Evolutionary conservation across 768 basidiomycete species (phyloP).

Genomic region (Pisolithus marmoratus): DNA sequence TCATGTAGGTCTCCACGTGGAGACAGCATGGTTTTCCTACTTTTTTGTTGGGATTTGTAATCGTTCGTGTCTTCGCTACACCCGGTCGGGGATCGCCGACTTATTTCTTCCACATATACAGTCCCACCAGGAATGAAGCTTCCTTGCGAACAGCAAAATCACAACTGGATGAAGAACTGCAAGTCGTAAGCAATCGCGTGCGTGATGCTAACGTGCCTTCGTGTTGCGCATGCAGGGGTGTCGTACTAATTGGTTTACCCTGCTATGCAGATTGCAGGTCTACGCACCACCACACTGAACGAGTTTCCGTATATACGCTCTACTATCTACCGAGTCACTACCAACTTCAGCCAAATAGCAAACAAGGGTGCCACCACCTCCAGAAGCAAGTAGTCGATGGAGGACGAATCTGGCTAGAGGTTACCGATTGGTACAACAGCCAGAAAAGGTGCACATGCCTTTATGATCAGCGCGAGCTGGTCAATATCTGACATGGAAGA

Average conservation of each 20-base stretch:
- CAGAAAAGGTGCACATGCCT: too few relatives aligned
- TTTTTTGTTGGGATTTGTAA: too few relatives aligned
- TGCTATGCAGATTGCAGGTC: conserved; percentile 64
- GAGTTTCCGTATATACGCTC: conserved; percentile 82
- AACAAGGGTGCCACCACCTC: conserved; percentile 62
- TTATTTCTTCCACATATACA: conserved; percentile 89
- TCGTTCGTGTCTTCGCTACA: too few relatives aligned
- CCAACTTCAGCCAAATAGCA: conserved; percentile 60
- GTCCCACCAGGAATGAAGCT: conserved; percentile 71
- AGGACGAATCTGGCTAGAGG: conserved; percentile 77
- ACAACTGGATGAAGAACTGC: conserved; percentile 83
- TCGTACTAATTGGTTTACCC: background rate
- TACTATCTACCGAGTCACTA: conserved; percentile 87
- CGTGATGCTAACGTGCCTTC: background rate
- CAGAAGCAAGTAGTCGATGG: conserved; percentile 66
- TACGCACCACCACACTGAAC: conserved; percentile 90
- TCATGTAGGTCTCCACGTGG: too few relatives aligned
- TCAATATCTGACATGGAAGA: too few relatives aligned
- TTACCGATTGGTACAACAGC: conserved; percentile 90
- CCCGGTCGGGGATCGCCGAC: too few relatives aligned
- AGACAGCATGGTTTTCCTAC: too few relatives aligned
- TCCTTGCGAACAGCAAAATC: conserved; percentile 61
- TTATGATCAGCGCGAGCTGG: too few relatives aligned
- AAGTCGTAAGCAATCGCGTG: conserved; percentile 64
- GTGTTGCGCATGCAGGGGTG: background rate